Evolutionary conservation across 805 yeast genomes (phyloP).

Genomic region (Blastobotrys americana): DNA sequence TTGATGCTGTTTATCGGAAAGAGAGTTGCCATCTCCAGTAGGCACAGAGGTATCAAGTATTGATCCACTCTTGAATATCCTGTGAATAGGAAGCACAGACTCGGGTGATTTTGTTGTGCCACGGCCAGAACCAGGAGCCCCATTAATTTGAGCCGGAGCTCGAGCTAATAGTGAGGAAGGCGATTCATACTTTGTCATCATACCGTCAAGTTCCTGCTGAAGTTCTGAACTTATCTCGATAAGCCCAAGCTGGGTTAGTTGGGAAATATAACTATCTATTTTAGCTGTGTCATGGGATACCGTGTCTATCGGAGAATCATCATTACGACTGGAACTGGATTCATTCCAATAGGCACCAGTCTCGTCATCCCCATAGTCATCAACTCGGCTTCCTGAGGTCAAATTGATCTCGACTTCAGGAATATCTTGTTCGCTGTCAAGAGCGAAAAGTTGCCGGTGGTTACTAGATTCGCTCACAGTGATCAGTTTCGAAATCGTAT

Average conservation of each 20-base stretch:
- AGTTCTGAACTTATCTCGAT: conserved; percentile 23
- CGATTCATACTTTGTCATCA: conserved; percentile 22
- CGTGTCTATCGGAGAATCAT: too few relatives aligned
- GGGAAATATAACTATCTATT: conserved; percentile 19
- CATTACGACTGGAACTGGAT: background rate
- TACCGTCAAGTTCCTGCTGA: conserved; percentile 25
- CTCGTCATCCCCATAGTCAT: background rate
- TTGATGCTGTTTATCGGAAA: conserved; percentile 2
- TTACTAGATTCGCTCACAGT: background rate
- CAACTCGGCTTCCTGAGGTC: background rate
- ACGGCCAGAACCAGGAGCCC: too few relatives aligned
- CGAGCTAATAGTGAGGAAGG: too few relatives aligned
- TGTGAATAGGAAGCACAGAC: background rate
- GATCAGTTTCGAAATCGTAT: conserved; percentile 2
- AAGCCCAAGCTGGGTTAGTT: conserved; percentile 20
- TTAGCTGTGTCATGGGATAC: too few relatives aligned
- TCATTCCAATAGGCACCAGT: background rate
- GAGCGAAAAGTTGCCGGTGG: conserved; percentile 1
- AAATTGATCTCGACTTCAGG: conserved; percentile 6
- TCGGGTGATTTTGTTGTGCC: background rate
- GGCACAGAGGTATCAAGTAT: background rate
- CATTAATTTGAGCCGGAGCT: too few relatives aligned
- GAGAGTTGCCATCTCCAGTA: background rate
- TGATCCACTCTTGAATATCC: conserved; percentile 8
- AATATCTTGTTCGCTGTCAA: background rate